Percentiles rank a stretch among this genome's conserved stretches.
Conservation (phyloP, 768 basidiomycete genomes). For the Suillus weaverae region DNA sequence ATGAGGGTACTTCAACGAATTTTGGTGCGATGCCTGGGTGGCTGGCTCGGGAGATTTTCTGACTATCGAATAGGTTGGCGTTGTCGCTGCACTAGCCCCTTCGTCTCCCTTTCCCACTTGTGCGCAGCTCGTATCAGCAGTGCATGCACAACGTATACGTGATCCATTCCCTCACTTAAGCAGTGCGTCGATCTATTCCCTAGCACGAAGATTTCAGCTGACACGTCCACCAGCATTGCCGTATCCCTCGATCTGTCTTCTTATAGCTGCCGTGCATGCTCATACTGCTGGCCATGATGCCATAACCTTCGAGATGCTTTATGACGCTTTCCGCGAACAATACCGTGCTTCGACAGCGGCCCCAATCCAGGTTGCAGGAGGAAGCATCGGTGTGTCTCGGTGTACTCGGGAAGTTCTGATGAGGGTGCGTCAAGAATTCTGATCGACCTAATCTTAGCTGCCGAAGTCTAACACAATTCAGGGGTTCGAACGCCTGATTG, state of each 20-base stretch:
- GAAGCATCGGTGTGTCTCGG: constrained; percentile 72
- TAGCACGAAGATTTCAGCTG: background rate
- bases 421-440: constrained; percentile 48
- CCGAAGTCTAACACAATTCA: constrained; percentile 31
- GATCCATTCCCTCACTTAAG: constrained; percentile 51
- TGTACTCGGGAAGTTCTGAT: constrained; percentile 65
- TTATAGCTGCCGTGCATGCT: constrained; percentile 83
- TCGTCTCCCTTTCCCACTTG: constrained; percentile 54
- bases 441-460: background rate
- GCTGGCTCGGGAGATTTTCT: constrained; percentile 4
- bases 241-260: constrained; percentile 78
- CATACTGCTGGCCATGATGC: constrained; percentile 71
- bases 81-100: constrained; percentile 47
- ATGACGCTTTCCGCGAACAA: constrained; percentile 76
- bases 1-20: constrained; percentile 56
- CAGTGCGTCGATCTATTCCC: constrained; percentile 40
- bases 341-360: constrained; percentile 70
- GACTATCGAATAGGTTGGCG: constrained; percentile 38
- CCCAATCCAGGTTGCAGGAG: constrained; percentile 73
- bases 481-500: constrained; percentile 76
- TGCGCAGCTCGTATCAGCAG: constrained; percentile 42
- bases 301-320: constrained; percentile 91
- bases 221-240: constrained; percentile 51
- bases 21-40: constrained; percentile 47
- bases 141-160: constrained; percentile 56